Conservation (phyloP, 495 filamentous ascomycete species). For the Coniosporium apollinis region DNA sequence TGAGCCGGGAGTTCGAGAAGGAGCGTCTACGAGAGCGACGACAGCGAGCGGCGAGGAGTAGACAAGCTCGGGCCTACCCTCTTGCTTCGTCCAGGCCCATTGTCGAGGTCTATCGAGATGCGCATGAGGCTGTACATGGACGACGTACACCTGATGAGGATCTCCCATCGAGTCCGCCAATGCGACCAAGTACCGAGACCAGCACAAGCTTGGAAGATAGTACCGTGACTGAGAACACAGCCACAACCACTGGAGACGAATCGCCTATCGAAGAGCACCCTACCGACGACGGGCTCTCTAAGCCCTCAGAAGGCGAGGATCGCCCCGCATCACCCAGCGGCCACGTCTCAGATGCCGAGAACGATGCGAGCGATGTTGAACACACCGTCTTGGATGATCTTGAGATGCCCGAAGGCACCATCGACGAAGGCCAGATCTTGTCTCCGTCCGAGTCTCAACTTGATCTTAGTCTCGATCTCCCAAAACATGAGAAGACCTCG, state of each 20-base stretch:
- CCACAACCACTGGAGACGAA: background rate
- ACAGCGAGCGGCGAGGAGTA: conserved; percentile 63
- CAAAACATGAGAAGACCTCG: conserved; percentile 78
- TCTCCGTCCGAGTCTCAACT: conserved; percentile 37
- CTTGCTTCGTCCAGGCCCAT: conserved; percentile 86
- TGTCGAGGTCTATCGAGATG: conserved; percentile 87
- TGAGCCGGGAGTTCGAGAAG: conserved; percentile 92
- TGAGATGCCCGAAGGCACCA: conserved; percentile 41
- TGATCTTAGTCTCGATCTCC: conserved; percentile 54
- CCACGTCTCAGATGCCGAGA: conserved; percentile 45
- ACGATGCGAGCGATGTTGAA: conserved; percentile 56
- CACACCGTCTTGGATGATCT: conserved; percentile 44
- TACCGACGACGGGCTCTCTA: conserved; percentile 25
- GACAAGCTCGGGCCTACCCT: conserved; percentile 68
- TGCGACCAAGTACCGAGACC: conserved; percentile 16
- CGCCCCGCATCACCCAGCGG: conserved; percentile 1
- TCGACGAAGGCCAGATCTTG: conserved; percentile 45
- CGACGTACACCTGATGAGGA: conserved; percentile 58
- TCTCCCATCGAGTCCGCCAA: conserved; percentile 14
- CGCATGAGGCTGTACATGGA: conserved; percentile 82
- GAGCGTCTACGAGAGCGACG: conserved; percentile 74
- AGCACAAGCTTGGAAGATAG: conserved; percentile 14
- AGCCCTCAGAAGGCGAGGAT: conserved; percentile 38
- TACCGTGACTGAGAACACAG: background rate
- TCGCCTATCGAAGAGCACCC: conserved; percentile 20